Base-by-base conservation (phyloP, 2,329 filamentous ascomycete genomes). In the Tolypocladium paradoxum region DNA sequence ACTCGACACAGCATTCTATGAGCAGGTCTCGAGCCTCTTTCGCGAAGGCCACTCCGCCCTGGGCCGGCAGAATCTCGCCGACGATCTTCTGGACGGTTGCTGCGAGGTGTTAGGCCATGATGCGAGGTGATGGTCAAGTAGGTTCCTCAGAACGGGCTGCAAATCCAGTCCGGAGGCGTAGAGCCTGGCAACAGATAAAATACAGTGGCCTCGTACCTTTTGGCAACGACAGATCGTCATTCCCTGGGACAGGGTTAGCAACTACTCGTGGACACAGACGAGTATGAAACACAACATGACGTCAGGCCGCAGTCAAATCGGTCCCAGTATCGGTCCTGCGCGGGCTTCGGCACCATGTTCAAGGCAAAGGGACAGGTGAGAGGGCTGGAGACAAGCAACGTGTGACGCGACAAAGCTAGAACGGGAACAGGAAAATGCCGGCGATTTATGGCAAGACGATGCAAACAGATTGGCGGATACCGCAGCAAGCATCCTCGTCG, bases 1-100 rank as follows among this genome's bases (percentile, higher is more conserved):
- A 99, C 70, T 99, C 93, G 64, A 99, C 92, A 66, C 93, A 99
- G 74, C 93, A 97, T 75, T 97, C 93, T 64, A 99, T 99, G 51
- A 99, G 78, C 3, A 97, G 78, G 66, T 99, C 93, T 55, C 93
- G 86, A 14, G 92, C 91, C 64, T 99, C 93, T 69, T 96, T 96
- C 45, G 91, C 89, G 67, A 97, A 97, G 2, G 88, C 85, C 57
- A 95, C 81, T 50, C 90, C 89, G 16, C 70, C 73, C 49, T 86
- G 82, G 0, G 86, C 74, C 2, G 90, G 84, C 1, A 99, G 80
- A 63, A 99, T 96, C 70, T 99, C 93, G 54, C 86, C 86, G 61
- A 99, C 92, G 60, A 99, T 99, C 72, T 86, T 86, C 63, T 85
- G 82, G n/a, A 86, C 83, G 6, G 83, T 86, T 36, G 83, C 82